Evolutionary conservation across 768 basidiomycete species (phyloP).

Genomic region (Boletus reticulatus): DNA sequence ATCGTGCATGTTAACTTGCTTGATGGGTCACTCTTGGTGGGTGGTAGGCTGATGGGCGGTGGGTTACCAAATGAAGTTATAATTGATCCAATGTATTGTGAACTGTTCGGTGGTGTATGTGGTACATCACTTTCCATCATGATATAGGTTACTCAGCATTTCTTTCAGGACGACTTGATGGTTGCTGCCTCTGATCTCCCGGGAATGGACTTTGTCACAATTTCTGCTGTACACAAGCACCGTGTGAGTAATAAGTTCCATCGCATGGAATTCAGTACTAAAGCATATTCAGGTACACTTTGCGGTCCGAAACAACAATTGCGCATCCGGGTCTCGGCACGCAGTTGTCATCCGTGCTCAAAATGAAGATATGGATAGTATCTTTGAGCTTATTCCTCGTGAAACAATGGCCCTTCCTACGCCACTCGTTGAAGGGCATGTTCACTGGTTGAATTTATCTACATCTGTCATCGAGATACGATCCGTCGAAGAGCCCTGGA

Average conservation of each 20-base stretch:
- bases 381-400: neutral
- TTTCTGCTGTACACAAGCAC: neutral
- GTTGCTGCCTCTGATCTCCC: neutral
- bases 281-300: neutral
- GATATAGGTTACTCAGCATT: neutral
- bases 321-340: too few relatives aligned
- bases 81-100: neutral
- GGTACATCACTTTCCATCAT: too few relatives aligned
- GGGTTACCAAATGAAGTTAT: neutral
- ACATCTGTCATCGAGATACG: neutral
- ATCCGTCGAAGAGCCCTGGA: neutral
- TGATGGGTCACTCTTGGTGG: neutral
- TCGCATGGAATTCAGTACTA: neutral
- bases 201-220: neutral
- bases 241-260: neutral
- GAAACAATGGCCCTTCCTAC: neutral
- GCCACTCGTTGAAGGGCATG: neutral
- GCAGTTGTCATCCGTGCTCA: neutral
- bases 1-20: neutral
- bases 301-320: neutral
- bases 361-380: neutral
- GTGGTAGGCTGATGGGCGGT: neutral
- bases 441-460: neutral
- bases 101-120: neutral
- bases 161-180: neutral